Conservation (phyloP, 2,329 filamentous ascomycete genomes). For the Neocucurbitaria cava region DNA sequence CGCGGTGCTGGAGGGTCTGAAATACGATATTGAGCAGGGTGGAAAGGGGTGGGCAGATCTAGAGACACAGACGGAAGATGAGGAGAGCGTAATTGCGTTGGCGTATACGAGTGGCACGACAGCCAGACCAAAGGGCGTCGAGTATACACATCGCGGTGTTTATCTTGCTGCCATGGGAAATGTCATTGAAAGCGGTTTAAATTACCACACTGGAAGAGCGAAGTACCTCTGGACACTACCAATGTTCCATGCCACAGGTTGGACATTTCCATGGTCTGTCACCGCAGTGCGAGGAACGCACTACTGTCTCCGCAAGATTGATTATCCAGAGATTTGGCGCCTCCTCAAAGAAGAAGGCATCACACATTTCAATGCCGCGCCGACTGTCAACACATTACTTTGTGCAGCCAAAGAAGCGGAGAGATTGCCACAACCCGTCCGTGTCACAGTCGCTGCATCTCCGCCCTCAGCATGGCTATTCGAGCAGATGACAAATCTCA, state of each 20-base stretch:
- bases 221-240: conserved; percentile 92
- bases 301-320: conserved; percentile 91
- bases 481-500: conserved; percentile 87
- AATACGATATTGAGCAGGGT: conserved; percentile 71
- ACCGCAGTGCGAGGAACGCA: conserved; percentile 93
- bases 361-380: conserved; percentile 95
- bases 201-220: conserved; percentile 71
- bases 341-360: conserved; percentile 85
- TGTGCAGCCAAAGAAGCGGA: conserved; percentile 80
- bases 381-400: conserved; percentile 93
- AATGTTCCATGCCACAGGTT: conserved; percentile 77
- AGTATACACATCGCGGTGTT: conserved; percentile 86
- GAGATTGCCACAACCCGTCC: conserved; percentile 71
- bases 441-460: conserved; percentile 90
- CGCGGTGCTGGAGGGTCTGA: conserved; percentile 80
- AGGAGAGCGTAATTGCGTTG: conserved; percentile 83
- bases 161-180: conserved; percentile 88
- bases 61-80: conserved; percentile 71
- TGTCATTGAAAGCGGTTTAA: conserved; percentile 86
- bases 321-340: conserved; percentile 92
- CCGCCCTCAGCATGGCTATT: conserved; percentile 91
- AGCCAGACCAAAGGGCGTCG: conserved; percentile 87
- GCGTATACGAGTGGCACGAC: conserved; percentile 96
- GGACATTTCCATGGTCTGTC: conserved; percentile 93
- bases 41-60: conserved; percentile 78